phyloP scores from a whole-genome alignment of 2,329 filamentous ascomycete species.

The Fusarium sp. region DNA sequence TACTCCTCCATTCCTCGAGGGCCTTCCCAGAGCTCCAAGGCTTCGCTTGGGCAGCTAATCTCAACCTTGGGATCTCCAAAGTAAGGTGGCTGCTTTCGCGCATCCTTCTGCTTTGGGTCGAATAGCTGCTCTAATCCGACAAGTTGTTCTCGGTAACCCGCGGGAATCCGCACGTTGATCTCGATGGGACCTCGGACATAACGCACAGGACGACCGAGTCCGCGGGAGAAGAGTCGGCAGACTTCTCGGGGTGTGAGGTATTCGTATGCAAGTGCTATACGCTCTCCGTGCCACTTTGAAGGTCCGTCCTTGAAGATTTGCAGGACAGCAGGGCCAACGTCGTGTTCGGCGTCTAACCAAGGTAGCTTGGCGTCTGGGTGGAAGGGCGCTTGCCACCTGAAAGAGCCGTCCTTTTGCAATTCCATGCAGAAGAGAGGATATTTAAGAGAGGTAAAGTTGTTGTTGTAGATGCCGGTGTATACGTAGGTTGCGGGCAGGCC shows the following conservation, averaged over 20 bases:
- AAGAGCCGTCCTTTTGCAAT: conserved; percentile 85
- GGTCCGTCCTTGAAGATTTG: conserved; percentile 97
- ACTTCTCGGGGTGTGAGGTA: conserved; percentile 87
- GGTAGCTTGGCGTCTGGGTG: conserved; percentile 90
- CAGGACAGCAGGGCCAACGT: conserved; percentile 91
- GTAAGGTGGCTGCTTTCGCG: conserved; percentile 73
- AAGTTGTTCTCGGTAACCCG: conserved; percentile 91
- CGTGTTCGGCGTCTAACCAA: conserved; percentile 97
- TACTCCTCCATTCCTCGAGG: conserved; percentile 94
- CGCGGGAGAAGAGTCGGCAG: conserved; percentile 84
- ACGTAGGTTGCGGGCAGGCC: conserved; percentile 91
- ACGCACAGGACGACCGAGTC: conserved; percentile 81
- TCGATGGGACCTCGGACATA: conserved; percentile 87
- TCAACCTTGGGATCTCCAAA: conserved; percentile 73
- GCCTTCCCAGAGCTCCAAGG: conserved; percentile 90
- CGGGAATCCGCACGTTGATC: conserved; percentile 87
- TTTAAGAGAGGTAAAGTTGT: conserved; percentile 94
- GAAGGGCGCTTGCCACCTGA: conserved; percentile 94
- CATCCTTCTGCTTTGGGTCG: conserved; percentile 65
- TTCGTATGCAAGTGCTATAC: conserved; percentile 92
- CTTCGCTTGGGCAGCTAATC: conserved; percentile 78
- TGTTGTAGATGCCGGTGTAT: conserved; percentile 98
- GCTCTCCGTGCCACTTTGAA: conserved; percentile 82
- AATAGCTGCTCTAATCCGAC: conserved; percentile 77
- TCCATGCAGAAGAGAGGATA: conserved; percentile 98